Conservation (phyloP, 75 land plant species). For the Ceratopteris richardii region DNA sequence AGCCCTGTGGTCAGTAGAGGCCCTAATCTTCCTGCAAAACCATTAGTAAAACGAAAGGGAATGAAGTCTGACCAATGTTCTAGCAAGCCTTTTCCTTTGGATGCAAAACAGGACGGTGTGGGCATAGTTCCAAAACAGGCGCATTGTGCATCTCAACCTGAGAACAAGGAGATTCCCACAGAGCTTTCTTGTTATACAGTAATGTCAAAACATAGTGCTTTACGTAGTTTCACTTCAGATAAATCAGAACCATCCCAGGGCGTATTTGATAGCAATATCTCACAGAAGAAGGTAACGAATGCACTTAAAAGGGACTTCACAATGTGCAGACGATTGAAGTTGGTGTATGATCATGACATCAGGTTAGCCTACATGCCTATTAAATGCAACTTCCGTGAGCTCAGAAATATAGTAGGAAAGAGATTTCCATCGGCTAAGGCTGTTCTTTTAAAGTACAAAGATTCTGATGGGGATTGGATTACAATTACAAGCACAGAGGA, state of each 20-base stretch:
- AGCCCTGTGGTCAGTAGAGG: conserved; percentile 33
- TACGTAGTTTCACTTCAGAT: no score
- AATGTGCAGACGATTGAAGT: conserved; percentile 40
- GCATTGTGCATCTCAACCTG: not conserved
- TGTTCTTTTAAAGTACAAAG: conserved; percentile 68
- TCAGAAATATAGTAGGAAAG: conserved; percentile 58
- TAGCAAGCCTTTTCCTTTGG: not conserved
- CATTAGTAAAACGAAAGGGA: conserved; percentile 30
- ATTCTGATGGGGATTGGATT: conserved; percentile 62
- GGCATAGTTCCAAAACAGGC: conserved; percentile 12
- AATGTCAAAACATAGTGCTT: no score
- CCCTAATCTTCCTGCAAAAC: conserved; percentile 48
- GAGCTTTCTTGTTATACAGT: conserved; percentile 7
- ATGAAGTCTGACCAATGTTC: conserved; percentile 4
- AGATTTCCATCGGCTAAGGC: conserved; percentile 60
- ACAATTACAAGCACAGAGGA: conserved; percentile 61
- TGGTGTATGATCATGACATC: conserved; percentile 78
- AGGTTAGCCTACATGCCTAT: conserved; percentile 67
- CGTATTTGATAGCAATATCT: no score
- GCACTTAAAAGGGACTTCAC: no score
- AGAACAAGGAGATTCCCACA: no score
- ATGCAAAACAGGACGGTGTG: conserved; percentile 6
- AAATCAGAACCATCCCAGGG: no score
- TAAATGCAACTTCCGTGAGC: conserved; percentile 47
- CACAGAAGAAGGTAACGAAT: no score